Evolutionary conservation across 331 rosid genomes (phyloP).

Genomic region (Pyrus hybrid): DNA sequence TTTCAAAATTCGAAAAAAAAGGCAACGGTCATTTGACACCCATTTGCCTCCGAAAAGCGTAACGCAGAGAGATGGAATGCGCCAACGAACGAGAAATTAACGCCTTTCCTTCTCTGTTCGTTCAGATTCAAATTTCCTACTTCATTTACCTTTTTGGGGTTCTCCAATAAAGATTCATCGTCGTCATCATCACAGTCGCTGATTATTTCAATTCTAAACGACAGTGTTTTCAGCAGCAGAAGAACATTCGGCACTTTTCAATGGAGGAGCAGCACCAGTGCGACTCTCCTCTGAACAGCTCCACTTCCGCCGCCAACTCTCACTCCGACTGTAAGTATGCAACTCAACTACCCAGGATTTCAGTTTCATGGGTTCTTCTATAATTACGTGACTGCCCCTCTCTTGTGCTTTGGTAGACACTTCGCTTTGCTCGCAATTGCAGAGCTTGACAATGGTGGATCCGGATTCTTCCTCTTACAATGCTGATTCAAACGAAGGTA

Average conservation of each 20-base stretch:
- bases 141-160: background rate
- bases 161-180: background rate
- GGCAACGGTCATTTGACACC: slow-evolving; percentile 44
- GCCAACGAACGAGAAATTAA: slow-evolving; percentile 18
- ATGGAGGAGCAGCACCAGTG: slow-evolving; percentile 27
- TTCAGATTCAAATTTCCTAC: slow-evolving; percentile 15
- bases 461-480: background rate
- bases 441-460: slow-evolving; percentile 33
- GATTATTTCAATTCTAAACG: slow-evolving; percentile 8
- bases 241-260: background rate
- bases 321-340: slow-evolving; percentile 21
- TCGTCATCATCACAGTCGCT: background rate
- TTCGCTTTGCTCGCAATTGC: slow-evolving; percentile 14
- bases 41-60: slow-evolving; percentile 2
- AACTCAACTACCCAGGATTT: background rate
- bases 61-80: slow-evolving; percentile 20
- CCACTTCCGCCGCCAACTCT: slow-evolving; percentile 8
- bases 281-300: slow-evolving; percentile 48
- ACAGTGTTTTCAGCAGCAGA: background rate
- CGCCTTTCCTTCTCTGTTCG: background rate
- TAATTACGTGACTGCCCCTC: background rate
- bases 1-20: slow-evolving; percentile 43
- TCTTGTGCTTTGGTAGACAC: slow-evolving; percentile 15
- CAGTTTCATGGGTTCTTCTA: background rate
- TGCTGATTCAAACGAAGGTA: background rate